Evolutionary conservation across 192 early-diverging fungal species (phyloP), one percentile per base, ranked within the genome.

Genomic region (Globomyces pollinis-pini): DNA sequence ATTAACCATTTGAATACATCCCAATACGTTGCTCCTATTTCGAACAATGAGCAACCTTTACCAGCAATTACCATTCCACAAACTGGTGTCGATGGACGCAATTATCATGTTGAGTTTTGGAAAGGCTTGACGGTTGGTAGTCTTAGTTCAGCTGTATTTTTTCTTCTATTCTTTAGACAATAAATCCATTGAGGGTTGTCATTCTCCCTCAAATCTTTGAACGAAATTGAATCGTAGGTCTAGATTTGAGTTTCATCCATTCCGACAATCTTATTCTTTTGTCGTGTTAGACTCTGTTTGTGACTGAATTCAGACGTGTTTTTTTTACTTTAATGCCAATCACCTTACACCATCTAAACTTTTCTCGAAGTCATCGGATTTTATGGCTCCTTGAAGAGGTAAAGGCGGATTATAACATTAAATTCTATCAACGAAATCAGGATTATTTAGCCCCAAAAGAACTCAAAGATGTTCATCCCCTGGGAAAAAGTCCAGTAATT

Each of bases 321-420:
- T 36, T 6, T 13, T 49, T 24, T 6, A 12, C 45, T 49, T 24
- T 18, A 26, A 47, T 47, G 44, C 8, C 11, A 2, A 26, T 47
- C 5, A 26, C 15, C 15, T 44, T 77, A 9, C 68, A 77, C 55
- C 73, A 75, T 58, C 65, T 76, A 34, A 66, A 78, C 50, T 63
- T 69, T 50, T 67, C 64, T 3, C 53, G 76, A 50, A 54, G 53
- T 18, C 73, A 72, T 39, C 61, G 76, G 23, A 65, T 78, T 38
- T 20, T 78, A 32, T 78, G 72, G 73, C 45, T 76, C 11, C 61
- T 78, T 34, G 73, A 78, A 58, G 73, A 78, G 29, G 65, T 78
- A 2, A 35, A 64, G 12, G 62, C 24, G 59, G 65, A 57, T 23
- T 59, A 39, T 53, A 35, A 2, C 60, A 67, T 51, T 67, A 44